Percentiles rank a stretch among this genome's conserved stretches.
Evolutionary conservation across 352 stramenopile species (phyloP).

Genomic region (Labyrinthula sp.): DNA sequence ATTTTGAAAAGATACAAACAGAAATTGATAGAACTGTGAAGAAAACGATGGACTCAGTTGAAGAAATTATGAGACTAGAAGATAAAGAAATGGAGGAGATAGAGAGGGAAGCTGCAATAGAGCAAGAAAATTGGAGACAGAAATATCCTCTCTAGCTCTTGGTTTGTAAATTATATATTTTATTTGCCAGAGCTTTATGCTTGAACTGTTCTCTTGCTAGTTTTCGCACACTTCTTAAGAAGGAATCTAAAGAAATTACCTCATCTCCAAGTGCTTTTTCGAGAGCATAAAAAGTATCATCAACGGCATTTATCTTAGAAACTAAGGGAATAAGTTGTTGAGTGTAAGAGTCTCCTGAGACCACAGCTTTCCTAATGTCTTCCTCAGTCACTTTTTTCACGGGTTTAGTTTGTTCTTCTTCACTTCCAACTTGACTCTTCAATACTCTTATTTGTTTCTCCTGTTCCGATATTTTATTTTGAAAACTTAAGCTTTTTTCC

Average conservation of each 20-base stretch:
- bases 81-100: no score
- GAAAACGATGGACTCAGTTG: no score
- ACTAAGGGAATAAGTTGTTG: slow-evolving; percentile 23
- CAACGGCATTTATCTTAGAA: slow-evolving; percentile 17
- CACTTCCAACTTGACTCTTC: slow-evolving; percentile 2
- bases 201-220: slow-evolving; percentile 23
- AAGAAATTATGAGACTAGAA: no score
- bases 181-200: slow-evolving; percentile 9
- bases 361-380: slow-evolving; percentile 22
- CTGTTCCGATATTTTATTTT: slow-evolving; percentile 8
- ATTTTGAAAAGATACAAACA: no score
- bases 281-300: slow-evolving; percentile 21
- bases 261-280: slow-evolving; percentile 21
- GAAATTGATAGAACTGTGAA: no score
- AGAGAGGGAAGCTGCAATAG: no score
- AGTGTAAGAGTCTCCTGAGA: slow-evolving; percentile 3
- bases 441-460: slow-evolving; percentile 16
- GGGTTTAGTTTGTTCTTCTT: neutral
- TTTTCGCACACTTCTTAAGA: slow-evolving; percentile 25
- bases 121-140: no score
- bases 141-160: slow-evolving; percentile 26
- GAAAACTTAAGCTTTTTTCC: slow-evolving; percentile 8
- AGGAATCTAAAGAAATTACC: slow-evolving; percentile 11
- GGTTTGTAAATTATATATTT: slow-evolving; percentile 25
- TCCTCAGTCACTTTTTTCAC: slow-evolving; percentile 10